Evolutionary conservation across 169 alveolate species (phyloP), one percentile per base, ranked within the genome.

Genomic region (Sarcocystis neurona): DNA sequence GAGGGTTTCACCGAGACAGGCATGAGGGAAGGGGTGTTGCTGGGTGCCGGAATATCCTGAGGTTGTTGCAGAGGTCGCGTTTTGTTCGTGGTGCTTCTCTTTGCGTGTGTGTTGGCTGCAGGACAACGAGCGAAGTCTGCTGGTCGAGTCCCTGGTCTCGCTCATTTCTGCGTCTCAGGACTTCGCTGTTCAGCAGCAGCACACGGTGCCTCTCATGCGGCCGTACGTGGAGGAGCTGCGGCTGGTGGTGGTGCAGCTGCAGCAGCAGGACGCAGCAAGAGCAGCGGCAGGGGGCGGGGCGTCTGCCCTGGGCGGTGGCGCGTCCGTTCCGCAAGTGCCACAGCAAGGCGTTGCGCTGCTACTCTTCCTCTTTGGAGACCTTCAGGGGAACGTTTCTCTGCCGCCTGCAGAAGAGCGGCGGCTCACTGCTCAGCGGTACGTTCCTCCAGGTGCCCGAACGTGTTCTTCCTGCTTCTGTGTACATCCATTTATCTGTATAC

Each of bases 61-160:
- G 6, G 15, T 27, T 63, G 15, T 27, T 5, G 32, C 15, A 27
- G 15, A 5, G 15, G 77, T 37, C 30, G 77, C 77, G 30, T 63
- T 10, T 63, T 37, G 12, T 27, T 23, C 79, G 75, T 63, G 41
- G n/a, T n/a, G 15, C 75, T 12, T n/a, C 30, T n/a, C n/a, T 6
- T n/a, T 70, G 43, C 27, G 43, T 2, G 23, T 56, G 88, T 66
- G 46, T 58, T 78, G 74, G 90, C 79, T 86, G 58, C 90, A 70
- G 79, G 85, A n/a, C 27, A 43, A 85, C 34, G 90, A 86, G 85
- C 30, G 82, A 34, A 79, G 82, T 15, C 79, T 86, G 60, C 27
- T 86, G 30, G 63, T 86, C n/a, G 90, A 86, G 85, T 79, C 90
- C 3, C 63, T 86, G 23, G 85, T 86, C 43, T 86, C 90, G 20